phyloP scores from a whole-genome alignment of 805 yeast species.

The Jamesozyma gamospora region DNA sequence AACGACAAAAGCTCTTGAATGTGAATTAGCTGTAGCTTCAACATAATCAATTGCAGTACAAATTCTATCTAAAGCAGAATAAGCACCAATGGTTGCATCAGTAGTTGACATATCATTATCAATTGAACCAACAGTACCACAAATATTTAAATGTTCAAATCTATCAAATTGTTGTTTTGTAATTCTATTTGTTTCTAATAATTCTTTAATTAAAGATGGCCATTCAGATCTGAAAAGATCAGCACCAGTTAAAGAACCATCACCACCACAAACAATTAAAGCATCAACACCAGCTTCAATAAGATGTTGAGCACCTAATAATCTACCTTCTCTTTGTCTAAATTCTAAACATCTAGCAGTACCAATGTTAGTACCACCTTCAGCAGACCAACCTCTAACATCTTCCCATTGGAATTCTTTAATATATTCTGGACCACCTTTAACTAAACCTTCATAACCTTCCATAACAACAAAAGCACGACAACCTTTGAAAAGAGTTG shows the following conservation, averaged over 20 bases:
- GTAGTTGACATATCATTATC: slow-evolving; percentile 82
- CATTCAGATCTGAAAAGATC: slow-evolving; percentile 68
- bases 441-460: slow-evolving; percentile 65
- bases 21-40: slow-evolving; percentile 77
- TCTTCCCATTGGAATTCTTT: slow-evolving; percentile 62
- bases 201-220: slow-evolving; percentile 59
- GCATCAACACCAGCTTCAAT: slow-evolving; percentile 68
- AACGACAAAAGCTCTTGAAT: slow-evolving; percentile 72
- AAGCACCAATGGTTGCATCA: slow-evolving; percentile 75
- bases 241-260: slow-evolving; percentile 76
- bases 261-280: slow-evolving; percentile 73
- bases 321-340: slow-evolving; percentile 55
- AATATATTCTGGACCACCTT: slow-evolving; percentile 46
- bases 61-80: slow-evolving; percentile 66
- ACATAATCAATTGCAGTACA: slow-evolving; percentile 66
- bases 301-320: slow-evolving; percentile 54
- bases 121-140: slow-evolving; percentile 74
- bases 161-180: slow-evolving; percentile 37
- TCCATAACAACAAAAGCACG: slow-evolving; percentile 60
- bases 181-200: slow-evolving; percentile 39
- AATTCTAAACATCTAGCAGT: slow-evolving; percentile 67
- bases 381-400: slow-evolving; percentile 58
- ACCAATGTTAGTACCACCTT: slow-evolving; percentile 72
- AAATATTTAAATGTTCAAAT: slow-evolving; percentile 52
- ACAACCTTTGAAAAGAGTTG: slow-evolving; percentile 56